Evolutionary conservation across 129 eudicot species (phyloP), one percentile per base, ranked within the genome.

Genomic region (Saussurea involucrata): DNA sequence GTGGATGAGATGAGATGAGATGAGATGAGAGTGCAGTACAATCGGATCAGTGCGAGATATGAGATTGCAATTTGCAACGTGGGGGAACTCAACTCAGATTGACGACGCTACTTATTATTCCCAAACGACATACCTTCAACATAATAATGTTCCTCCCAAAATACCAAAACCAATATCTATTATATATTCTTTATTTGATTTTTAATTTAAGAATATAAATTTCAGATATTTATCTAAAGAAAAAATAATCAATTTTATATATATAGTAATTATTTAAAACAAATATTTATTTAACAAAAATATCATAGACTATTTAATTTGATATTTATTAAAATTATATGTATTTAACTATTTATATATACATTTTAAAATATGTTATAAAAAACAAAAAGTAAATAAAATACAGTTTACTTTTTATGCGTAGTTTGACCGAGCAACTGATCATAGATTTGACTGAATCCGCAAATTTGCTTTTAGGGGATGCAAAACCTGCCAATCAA

Each of bases 31-130:
- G 33, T 49, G 40, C 65, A 46, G 80, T 76, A 18, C 53, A 28
- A 42, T 66, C 73, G 66, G 80, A 42, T 76, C 73, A 76, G 73
- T 17, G 46, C 55, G 63, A 65, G 42, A 64, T n/a, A n/a, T n/a
- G 79, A 76, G 80, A 76, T 42, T 65, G 73, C 10, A 2, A 57
- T 57, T 57, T 3, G 65, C 73, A 46, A 76, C 49, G 49, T 66
- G 73, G 13, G 24, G 32, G 63, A 74, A 74, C 73, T 66, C 73
- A 76, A 75, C 73, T 76, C 73, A 76, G 80, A 76, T 76, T 66
- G 73, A 76, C 65, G 73, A 76, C 53, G 73, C 73, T 76, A 11
- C 32, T 66, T 75, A 63, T 63, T 68, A n/a, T n/a, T 21, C 57
- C 36, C 9, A 68, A 42, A 68, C 18, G 73, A 68, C 57, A 53